Conservation (phyloP, 371 early-diverging fungal species). For the Apophysomyces ossiformis region DNA sequence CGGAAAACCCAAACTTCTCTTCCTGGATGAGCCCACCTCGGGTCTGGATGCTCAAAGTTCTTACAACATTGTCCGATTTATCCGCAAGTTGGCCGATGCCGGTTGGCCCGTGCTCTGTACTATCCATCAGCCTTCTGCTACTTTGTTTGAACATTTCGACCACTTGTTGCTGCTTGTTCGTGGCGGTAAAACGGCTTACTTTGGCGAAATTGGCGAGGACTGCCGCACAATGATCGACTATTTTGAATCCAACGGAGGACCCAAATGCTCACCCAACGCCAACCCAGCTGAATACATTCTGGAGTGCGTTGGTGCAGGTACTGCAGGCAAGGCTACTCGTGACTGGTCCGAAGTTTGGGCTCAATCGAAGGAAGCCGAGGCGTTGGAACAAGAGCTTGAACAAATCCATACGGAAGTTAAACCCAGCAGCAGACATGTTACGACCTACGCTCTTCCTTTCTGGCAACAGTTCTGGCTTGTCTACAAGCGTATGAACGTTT, state of each 20-base stretch:
- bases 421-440: slow-evolving; percentile 18
- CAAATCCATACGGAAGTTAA: slow-evolving; percentile 27
- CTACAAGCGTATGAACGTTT: slow-evolving; percentile 63
- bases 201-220: slow-evolving; percentile 73
- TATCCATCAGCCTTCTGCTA: slow-evolving; percentile 86
- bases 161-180: slow-evolving; percentile 77
- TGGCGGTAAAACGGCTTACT: slow-evolving; percentile 82
- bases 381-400: slow-evolving; percentile 44
- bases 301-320: slow-evolving; percentile 68
- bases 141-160: slow-evolving; percentile 85
- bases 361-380: slow-evolving; percentile 50
- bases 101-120: slow-evolving; percentile 79
- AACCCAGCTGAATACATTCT: slow-evolving; percentile 79
- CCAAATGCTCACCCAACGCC: slow-evolving; percentile 58
- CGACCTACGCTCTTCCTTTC: slow-evolving; percentile 40
- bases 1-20: slow-evolving; percentile 75
- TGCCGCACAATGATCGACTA: slow-evolving; percentile 59
- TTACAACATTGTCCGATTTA: slow-evolving; percentile 74
- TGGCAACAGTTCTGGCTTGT: slow-evolving; percentile 60
- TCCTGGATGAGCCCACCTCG: slow-evolving; percentile 89
- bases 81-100: slow-evolving; percentile 72
- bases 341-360: slow-evolving; percentile 72
- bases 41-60: slow-evolving; percentile 75
- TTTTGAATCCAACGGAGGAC: slow-evolving; percentile 70
- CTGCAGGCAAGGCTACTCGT: slow-evolving; percentile 57